Evolutionary conservation across 1,284 basidiomycete genomes (phyloP), one percentile per base, ranked within the genome.

Genomic region (Microbotryomycetes sp.): DNA sequence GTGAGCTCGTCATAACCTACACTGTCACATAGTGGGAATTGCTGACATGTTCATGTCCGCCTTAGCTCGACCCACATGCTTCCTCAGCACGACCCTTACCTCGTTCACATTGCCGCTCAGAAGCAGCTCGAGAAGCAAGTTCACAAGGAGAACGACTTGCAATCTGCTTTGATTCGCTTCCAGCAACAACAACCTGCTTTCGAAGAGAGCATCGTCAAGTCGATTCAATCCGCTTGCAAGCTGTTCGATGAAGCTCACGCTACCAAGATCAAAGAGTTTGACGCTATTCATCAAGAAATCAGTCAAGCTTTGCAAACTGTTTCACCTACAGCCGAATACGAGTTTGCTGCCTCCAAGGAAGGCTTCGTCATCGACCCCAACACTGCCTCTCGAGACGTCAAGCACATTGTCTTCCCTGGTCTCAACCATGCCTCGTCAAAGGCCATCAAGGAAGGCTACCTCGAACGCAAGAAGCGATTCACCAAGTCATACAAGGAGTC

Each of bases 401-500:
- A 59, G 5, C 62, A 67, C 16, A 64, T 73, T 57, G 32, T 59
- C 31, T 73, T 71, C 66, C 72, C 72, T n/a, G 69, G 70, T 15
- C 54, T 70, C 48, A 54, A 68, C 56, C 70, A 73, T 56, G 60
- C 62, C 12, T 59, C 69, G 49, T 66, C 71, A 6, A 59, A 45
- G 25, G 61, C 66, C 23, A 56, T 73, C 56, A 69, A 70, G 56
- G 50, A 55, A 23, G 72, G 72, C 31, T 55, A 60, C 52, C 61
- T 73, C 36, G 70, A 73, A 61, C 64, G 72, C 57, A 72, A 72
- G 67, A 69, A 71, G 63, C 64, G 70, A 28, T 71, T 70, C 64
- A 65, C 62, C 30, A 68, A 68, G 68, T 55, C 55, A 29, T 71
- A 71, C 65, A 67, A 65, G 58, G 70, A 73, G 56, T 51, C 57